Conservation (phyloP, 2,329 filamentous ascomycete genomes). For the Pseudocercospora ulei region DNA sequence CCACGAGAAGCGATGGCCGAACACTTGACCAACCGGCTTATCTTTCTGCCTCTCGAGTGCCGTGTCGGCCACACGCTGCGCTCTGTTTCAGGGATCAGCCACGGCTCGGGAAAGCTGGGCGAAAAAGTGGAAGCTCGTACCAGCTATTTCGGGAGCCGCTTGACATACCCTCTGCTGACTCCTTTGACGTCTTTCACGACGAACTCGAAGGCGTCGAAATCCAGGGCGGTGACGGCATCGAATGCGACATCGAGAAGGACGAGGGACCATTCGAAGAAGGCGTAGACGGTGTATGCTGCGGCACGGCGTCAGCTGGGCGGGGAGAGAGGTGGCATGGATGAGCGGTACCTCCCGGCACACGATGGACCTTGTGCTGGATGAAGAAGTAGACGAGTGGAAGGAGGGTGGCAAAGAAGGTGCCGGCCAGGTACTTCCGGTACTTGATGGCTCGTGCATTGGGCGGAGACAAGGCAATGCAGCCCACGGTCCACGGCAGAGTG, state of each 20-base stretch:
- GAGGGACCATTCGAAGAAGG: constrained; percentile 95
- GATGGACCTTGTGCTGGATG: constrained; percentile 96
- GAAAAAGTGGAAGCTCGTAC: constrained; percentile 39
- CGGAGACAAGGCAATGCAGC: constrained; percentile 79
- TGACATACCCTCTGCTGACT: constrained; percentile 94
- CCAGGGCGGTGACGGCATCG: constrained; percentile 84
- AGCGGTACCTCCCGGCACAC: constrained; percentile 85
- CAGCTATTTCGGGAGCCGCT: constrained; percentile 81
- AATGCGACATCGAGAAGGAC: constrained; percentile 94
- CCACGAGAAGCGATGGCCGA: constrained; percentile 63
- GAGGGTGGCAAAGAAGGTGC: constrained; percentile 80
- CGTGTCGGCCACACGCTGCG: constrained; percentile 28
- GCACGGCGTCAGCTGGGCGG: constrained; percentile 6
- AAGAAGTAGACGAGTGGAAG: constrained; percentile 92
- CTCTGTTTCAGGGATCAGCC: constrained; percentile 20
- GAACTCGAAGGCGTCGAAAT: constrained; percentile 83
- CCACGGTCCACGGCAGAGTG: constrained; percentile 88
- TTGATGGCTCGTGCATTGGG: constrained; percentile 71
- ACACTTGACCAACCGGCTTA: constrained; percentile 59
- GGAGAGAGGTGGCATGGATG: neutral
- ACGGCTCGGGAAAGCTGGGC: constrained; percentile 3
- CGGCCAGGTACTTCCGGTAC: constrained; percentile 76
- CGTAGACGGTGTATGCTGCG: constrained; percentile 88
- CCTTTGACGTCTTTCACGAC: constrained; percentile 82
- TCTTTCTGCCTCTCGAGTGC: constrained; percentile 49